Evolutionary conservation across 208 protist species (phyloP), one percentile per base, ranked within the genome.

Genomic region (Wallacemonas collosoma): DNA sequence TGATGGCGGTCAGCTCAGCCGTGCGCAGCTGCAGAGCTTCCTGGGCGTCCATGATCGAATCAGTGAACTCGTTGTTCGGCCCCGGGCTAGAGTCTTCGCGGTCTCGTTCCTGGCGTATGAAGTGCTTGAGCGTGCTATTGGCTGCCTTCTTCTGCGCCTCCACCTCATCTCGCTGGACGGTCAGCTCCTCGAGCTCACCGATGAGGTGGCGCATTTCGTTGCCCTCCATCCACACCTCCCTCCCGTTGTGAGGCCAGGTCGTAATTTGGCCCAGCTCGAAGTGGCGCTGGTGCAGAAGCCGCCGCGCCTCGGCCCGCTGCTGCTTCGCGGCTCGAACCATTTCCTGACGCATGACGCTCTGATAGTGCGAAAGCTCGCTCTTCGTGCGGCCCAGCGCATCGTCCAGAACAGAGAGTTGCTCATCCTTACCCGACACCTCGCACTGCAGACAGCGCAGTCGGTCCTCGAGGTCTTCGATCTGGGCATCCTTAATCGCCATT

Each of bases 261-360:
- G 80, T 80, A 36, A 88, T 81, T 48, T 94, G 89, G n/a, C 89
- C 89, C 35, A 94, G 81, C 69, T 94, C 89, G 64, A 90, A 94
- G 71, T 94, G 89, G 36, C 66, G 53, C 71, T 85, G 75, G 67
- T 90, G 82, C 2, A 88, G 80, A n/a, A 83, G 58, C 8, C 89
- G 81, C 9, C 86, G 83, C 4, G 89, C 89, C 55, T 91, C 81
- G 8, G 73, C 68, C 17, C 77, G 77, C 54, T 69, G 50, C 56
- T 83, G 75, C 47, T 75, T 70, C 11, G 89, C 81, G 35, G 82
- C 72, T 2, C 68, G 39, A 8, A 86, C 62, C 86, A 94, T 91
- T 51, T 90, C 86, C 17, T 75, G 67, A 5, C 75, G 73, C 77
- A 94, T 76, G 35, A 86, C 82, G 14, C 26, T 17, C 48, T 85